Base-by-base conservation (phyloP, 148 eudicot species). In the Chenopodium formosanum region DNA sequence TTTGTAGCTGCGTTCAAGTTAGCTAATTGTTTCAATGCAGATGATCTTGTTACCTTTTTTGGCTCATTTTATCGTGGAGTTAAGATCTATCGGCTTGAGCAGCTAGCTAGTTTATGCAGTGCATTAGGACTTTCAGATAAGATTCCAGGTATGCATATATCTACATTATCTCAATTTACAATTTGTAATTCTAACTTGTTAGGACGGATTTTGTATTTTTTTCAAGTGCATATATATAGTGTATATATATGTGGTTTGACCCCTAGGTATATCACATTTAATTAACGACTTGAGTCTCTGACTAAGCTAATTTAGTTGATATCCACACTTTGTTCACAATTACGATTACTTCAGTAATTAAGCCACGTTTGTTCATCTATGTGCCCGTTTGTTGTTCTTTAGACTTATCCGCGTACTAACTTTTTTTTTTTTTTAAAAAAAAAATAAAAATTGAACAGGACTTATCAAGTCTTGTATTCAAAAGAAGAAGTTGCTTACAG, bases 131-230 rank as follows among this genome's bases (percentile, higher is more conserved):
- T 81, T 65, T 27, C 60, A 3, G 23, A 77, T 20, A 73, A 66
- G 22, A 81, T 84, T 53, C 86, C 86, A 84, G 86, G 86, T 84
- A 84, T 27, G 16, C 11, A 53, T 20, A 66, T 75, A 52, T 65
- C 3, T 78, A 20, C 46, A 48, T 48, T 48, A 48, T 9, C 53
- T 9, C 53, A 48, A 37, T 3, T 11, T 13, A 2, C 2, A 48
- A 48, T 10, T 9, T 48, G 53, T 2, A 48, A 48, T 48, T 48
- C 37, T 34, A 1, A 37, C 5, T 48, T 48, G 3, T 47, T 47
- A 47, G 50, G 50, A 47, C 25, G 25, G 0, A 1, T 47, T 47
- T 47, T 34, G 4, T 34, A 34, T 1, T 37, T 37, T 37, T 37
- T 37, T 25, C 7, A 37, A 37, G 40, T 37, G 7, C 40, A 37